phyloP scores from a whole-genome alignment of 768 basidiomycete species.

The Russula griseocarnosa region DNA sequence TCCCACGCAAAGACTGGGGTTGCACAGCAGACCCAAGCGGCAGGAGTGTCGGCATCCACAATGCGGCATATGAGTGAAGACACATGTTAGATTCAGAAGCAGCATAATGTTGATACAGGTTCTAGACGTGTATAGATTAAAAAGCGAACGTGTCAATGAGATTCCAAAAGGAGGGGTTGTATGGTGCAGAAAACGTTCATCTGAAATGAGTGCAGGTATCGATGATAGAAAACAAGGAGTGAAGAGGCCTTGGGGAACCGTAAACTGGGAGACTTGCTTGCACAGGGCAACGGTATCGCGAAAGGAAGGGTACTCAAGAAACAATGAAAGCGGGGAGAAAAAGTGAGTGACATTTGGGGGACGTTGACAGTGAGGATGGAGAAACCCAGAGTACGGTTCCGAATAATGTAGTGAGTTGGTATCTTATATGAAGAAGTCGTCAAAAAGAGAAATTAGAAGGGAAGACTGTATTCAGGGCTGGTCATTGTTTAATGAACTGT shows the following conservation, averaged over 20 bases:
- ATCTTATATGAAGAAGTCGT: slow-evolving; percentile 19
- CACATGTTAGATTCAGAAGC: slow-evolving; percentile 23
- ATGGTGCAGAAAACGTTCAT: slow-evolving; percentile 24
- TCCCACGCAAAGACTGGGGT: slow-evolving; percentile 95
- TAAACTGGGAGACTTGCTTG: slow-evolving; percentile 14
- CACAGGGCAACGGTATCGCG: slow-evolving; percentile 29
- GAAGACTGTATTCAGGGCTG: slow-evolving; percentile 26
- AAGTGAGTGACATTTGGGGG: slow-evolving; percentile 22
- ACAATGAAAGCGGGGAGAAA: slow-evolving; percentile 17
- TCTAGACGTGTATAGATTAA: slow-evolving; percentile 33
- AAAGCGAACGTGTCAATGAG: slow-evolving; percentile 30
- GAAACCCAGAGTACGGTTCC: slow-evolving; percentile 28
- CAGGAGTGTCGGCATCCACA: slow-evolving; percentile 92
- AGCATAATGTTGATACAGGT: slow-evolving; percentile 36
- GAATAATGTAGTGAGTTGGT: slow-evolving; percentile 28
- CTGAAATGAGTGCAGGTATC: slow-evolving; percentile 27
- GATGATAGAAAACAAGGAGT: slow-evolving; percentile 6
- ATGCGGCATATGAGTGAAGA: slow-evolving; percentile 64
- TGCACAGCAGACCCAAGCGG: slow-evolving; percentile 93
- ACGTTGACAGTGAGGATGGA: slow-evolving; percentile 30
- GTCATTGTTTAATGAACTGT: slow-evolving; percentile 54
- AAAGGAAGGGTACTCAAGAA: slow-evolving; percentile 24
- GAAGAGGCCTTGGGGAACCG: slow-evolving; percentile 10
- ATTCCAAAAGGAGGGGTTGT: slow-evolving; percentile 26
- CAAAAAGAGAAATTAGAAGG: slow-evolving; percentile 30